A percentile compares a stretch with the other conserved stretches of the same genome.
Evolutionary conservation across 352 stramenopile species (phyloP).

Genomic region (Pilasporangium apinafurcum): DNA sequence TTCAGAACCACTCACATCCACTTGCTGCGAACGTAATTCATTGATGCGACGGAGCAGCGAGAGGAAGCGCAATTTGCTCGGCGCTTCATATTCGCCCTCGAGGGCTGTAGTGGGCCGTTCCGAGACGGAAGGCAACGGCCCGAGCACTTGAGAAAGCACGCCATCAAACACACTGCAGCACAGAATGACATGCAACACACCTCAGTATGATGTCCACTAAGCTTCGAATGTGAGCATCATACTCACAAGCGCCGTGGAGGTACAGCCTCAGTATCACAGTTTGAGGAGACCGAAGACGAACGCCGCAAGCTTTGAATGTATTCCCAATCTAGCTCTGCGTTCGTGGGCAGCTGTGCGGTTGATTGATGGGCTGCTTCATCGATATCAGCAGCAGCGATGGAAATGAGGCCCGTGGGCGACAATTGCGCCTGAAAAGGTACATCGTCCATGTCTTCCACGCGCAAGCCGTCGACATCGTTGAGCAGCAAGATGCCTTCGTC

Average conservation of each 20-base stretch:
- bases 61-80: constrained; percentile 63
- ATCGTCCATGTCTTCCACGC: constrained; percentile 36
- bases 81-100: constrained; percentile 22
- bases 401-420: constrained; percentile 73
- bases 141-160: constrained; percentile 10
- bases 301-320: constrained; percentile 55
- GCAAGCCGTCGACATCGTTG: constrained; percentile 35
- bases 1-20: constrained; percentile 24
- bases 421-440: constrained; percentile 47
- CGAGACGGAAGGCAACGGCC: constrained; percentile 15
- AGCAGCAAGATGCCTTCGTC: constrained; percentile 31
- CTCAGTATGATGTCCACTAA: constrained; percentile 1
- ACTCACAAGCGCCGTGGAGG: not conserved
- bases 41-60: constrained; percentile 78
- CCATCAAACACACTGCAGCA: constrained; percentile 7
- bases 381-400: constrained; percentile 77
- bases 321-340: constrained; percentile 53
- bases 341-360: constrained; percentile 8
- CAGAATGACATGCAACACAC: no score
- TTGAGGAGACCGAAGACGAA: constrained; percentile 1
- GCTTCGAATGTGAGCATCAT: not conserved
- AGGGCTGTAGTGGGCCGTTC: constrained; percentile 3
- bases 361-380: constrained; percentile 45
- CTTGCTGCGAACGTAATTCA: constrained; percentile 76
- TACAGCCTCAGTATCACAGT: not conserved